Conservation (phyloP, 2,329 filamentous ascomycete species). For the Venturia pyrina region DNA sequence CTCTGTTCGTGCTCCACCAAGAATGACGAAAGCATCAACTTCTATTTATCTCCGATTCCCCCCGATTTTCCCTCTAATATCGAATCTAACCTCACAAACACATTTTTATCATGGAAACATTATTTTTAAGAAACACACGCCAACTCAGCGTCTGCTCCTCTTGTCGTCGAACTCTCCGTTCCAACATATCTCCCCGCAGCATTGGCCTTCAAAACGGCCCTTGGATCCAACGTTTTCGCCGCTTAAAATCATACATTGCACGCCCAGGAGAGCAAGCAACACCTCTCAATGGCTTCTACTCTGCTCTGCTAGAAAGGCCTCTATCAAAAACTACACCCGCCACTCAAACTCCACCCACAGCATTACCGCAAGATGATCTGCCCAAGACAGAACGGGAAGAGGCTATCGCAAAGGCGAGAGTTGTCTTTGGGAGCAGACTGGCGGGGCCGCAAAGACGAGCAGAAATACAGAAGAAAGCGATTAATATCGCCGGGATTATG, state of each 20-base stretch:
- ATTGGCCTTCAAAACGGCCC: conserved; percentile 24
- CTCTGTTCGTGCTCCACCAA: neutral
- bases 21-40: neutral
- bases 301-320: conserved; percentile 24
- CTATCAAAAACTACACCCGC: conserved; percentile 20
- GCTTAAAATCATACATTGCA: conserved; percentile 27
- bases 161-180: conserved; percentile 13
- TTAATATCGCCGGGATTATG: conserved; percentile 63
- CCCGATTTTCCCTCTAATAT: neutral
- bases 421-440: conserved; percentile 75
- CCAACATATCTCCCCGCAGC: conserved; percentile 9
- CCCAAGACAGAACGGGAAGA: conserved; percentile 41
- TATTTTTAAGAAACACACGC: neutral
- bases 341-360: conserved; percentile 23
- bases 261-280: conserved; percentile 27
- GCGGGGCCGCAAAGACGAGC: conserved; percentile 63
- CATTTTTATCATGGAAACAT: neutral
- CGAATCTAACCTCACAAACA: neutral
- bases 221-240: conserved; percentile 21
- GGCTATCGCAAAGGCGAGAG: conserved; percentile 47
- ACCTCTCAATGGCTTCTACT: conserved; percentile 29
- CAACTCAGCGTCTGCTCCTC: conserved; percentile 18
- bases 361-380: conserved; percentile 24
- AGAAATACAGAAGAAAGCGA: conserved; percentile 48
- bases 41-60: neutral